Base-by-base conservation (phyloP, 2,329 filamentous ascomycete species). In the Fusarium buxicola region DNA sequence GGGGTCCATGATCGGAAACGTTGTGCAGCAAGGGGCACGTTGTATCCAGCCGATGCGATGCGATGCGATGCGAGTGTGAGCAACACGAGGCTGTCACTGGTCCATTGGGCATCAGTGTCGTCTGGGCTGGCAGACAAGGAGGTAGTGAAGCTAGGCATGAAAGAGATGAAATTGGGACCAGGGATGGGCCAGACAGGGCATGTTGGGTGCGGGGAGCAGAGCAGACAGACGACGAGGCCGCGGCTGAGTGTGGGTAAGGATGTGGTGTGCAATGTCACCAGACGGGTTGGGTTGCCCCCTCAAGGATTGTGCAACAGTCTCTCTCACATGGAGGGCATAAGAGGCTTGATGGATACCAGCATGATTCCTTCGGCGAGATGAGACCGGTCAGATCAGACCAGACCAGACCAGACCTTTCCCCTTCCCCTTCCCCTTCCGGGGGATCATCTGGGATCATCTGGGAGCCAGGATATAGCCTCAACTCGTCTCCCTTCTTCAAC, bases 161-260 rank as follows among this genome's bases (percentile, higher is more conserved):
- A 43, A 16, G 55, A 58, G 51, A 51, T 53, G 50, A 41, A 47
- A 48, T 52, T 39, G 52, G 15, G 39, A 38, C 58, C 61, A 59
- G 55, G 58, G 56, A 41, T 50, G 46, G 58, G 25, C 13, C 53
- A 48, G 49, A 47, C 55, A 39, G 41, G 32, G 47, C 39, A 59
- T 56, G 53, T 55, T 45, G 47, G 54, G 59, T 70, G 68, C 66
- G 68, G 68, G 68, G 66, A 68, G 49, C 36, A 36, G 40, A 58
- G 52, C 21, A 49, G 46, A 58, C 46, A 58, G 45, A 55, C 54
- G 55, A 50, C 47, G 55, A 56, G 63, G 52, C 49, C 46, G 55
- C 50, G 54, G 44, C 47, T 69, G 68, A 58, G 45, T 50, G 62
- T 66, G 51, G 60, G 58, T 44, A 60, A 60, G 31, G 16, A 38